Conservation (phyloP, 176 grass and related monocot species). For the Zoysia pacifica region DNA sequence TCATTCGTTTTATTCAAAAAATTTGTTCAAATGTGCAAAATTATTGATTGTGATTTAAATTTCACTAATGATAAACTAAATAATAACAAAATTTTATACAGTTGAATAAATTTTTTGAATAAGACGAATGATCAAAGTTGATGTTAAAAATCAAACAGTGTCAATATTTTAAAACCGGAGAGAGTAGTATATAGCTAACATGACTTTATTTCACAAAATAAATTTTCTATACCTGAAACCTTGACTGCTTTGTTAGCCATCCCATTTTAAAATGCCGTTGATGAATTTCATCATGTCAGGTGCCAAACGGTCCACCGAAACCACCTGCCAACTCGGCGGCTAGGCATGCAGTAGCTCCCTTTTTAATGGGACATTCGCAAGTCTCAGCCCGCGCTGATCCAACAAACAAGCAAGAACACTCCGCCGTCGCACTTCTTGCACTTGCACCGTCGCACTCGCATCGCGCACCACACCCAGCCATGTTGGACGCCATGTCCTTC, state of each 20-base stretch:
- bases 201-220: not conserved
- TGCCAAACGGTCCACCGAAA: slow-evolving; percentile 40
- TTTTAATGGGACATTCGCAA: not conserved
- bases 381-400: not conserved
- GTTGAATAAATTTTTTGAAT: too few species aligned
- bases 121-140: too few species aligned
- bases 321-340: not conserved
- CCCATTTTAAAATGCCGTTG: slow-evolving; percentile 1
- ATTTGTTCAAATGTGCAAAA: too few species aligned
- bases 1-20: too few species aligned
- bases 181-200: too few species aligned
- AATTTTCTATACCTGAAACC: not conserved
- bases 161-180: too few species aligned
- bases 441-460: not conserved
- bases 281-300: slow-evolving; percentile 10
- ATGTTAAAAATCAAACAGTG: too few species aligned
- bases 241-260: not conserved
- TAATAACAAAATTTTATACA: too few species aligned
- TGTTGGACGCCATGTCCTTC: slow-evolving; percentile 27
- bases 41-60: too few species aligned
- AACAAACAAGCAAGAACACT: not conserved
- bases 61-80: too few species aligned
- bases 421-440: not conserved
- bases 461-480: not conserved
- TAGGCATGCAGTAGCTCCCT: not conserved